Percentiles rank a stretch among this genome's conserved stretches.
phyloP scores from a whole-genome alignment of 305 asterid genomes.

The Fraxinus albicans region DNA sequence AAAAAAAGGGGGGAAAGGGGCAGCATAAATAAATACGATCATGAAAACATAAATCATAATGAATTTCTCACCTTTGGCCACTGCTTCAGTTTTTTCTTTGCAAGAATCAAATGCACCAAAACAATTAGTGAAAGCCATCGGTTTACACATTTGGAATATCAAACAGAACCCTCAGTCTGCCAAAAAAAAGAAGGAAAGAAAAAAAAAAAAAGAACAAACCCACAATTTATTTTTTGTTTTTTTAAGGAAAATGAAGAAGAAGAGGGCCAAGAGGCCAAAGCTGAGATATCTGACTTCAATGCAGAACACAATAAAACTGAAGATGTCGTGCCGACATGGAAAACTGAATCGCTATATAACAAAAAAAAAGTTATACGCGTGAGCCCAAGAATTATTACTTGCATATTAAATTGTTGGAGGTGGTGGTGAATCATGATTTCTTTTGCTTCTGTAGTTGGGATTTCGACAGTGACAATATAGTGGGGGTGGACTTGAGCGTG shows the following conservation, averaged over 20 bases:
- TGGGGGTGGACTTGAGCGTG: neutral
- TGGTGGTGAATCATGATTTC: neutral
- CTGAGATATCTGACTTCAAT: neutral
- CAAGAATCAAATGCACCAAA: constrained; percentile 51
- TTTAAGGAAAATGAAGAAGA: neutral
- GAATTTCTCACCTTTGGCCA: constrained; percentile 35
- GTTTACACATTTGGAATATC: neutral
- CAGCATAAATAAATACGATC: neutral
- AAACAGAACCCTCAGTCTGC: too few species aligned
- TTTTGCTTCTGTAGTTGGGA: neutral
- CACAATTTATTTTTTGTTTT: neutral
- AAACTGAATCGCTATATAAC: neutral
- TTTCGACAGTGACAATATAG: neutral
- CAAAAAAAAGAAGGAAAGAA: too few species aligned
- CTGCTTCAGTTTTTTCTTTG: constrained; percentile 25
- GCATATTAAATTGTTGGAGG: neutral
- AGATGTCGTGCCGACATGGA: neutral
- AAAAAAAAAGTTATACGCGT: neutral
- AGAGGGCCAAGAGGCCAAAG: neutral
- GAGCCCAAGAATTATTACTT: neutral
- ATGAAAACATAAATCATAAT: neutral
- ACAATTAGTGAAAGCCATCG: constrained; percentile 47
- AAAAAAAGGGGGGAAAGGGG: neutral
- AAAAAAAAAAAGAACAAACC: neutral
- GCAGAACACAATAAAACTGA: neutral